A percentile compares a stretch with the other conserved stretches of the same genome.
These are phyloP conservation scores for Spergularia azorica DNA, from an alignment of 179 eudicot genomes.

Conservation along the genomic window DNA sequence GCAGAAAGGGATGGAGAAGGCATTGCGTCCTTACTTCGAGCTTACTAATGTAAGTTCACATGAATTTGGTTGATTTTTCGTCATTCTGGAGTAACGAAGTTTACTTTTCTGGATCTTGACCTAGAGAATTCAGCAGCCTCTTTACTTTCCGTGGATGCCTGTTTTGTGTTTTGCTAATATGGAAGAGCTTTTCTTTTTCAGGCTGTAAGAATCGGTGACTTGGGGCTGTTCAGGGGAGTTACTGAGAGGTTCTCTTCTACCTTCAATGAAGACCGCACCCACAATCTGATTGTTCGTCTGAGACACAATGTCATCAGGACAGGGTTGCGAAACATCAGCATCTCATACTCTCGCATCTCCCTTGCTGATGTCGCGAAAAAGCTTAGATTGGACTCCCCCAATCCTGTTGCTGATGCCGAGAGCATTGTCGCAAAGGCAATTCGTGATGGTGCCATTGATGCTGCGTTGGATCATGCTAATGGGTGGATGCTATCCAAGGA, in stretches of 20 bases:
- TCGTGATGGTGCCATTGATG: constrained; percentile 94
- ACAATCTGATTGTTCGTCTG: constrained; percentile 81
- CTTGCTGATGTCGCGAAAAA: constrained; percentile 84
- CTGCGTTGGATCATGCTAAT: constrained; percentile 79
- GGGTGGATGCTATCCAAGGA: constrained; percentile 96
- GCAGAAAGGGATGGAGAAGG: constrained; percentile 99
- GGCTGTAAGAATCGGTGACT: constrained; percentile 97
- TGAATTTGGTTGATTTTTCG: constrained; percentile 5
- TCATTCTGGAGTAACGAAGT: constrained; percentile 2
- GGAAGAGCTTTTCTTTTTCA: constrained; percentile 25
- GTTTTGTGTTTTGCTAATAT: not conserved
- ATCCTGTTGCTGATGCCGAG: constrained; percentile 96
- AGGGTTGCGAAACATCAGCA: constrained; percentile 90
- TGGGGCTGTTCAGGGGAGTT: constrained; percentile 73
- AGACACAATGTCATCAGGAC: constrained; percentile 96
- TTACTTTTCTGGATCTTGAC: not conserved
- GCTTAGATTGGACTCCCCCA: constrained; percentile 75
- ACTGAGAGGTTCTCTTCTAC: constrained; percentile 80
- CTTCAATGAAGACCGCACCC: constrained; percentile 74
- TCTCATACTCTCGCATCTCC: constrained; percentile 89
- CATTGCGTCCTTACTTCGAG: constrained; percentile 94
- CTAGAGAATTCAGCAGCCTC: not conserved
- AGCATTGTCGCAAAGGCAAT: constrained; percentile 95
- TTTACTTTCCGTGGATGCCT: not conserved
- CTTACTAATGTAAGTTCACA: constrained; percentile 80